These are phyloP conservation scores for Vitis cinerea DNA, from an alignment of 164 flowering plant species.

Conservation along the genomic window DNA sequence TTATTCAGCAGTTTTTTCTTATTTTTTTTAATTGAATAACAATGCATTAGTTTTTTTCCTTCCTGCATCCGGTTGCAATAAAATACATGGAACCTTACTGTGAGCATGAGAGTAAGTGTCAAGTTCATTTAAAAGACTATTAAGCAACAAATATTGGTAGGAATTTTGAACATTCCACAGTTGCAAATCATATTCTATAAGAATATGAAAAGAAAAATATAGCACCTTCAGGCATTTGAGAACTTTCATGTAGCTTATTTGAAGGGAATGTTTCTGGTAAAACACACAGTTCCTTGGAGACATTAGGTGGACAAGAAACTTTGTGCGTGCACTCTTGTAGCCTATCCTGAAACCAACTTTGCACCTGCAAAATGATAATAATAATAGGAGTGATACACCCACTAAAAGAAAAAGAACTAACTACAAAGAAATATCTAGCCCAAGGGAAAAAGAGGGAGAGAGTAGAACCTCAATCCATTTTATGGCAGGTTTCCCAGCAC, in stretches of 20 bases:
- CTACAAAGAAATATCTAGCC: neutral
- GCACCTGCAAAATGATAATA: conserved; percentile 37
- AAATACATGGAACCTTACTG: neutral
- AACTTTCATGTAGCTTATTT: conserved; percentile 21
- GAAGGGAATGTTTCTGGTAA: conserved; percentile 20
- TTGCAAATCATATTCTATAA: neutral
- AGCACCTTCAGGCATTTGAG: conserved; percentile 34
- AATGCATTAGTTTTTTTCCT: neutral
- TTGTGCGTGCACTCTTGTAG: conserved; percentile 22
- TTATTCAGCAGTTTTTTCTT: no score
- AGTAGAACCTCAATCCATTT: conserved; percentile 57
- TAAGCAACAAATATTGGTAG: neutral
- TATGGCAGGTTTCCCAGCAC: conserved; percentile 66
- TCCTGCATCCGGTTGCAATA: no score
- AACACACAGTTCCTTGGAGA: conserved; percentile 18
- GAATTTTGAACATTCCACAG: neutral
- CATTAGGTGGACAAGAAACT: conserved; percentile 20
- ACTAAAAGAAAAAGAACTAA: neutral
- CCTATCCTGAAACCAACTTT: conserved; percentile 51
- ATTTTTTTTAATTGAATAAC: no score
- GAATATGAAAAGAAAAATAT: neutral
- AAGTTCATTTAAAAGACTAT: neutral
- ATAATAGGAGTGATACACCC: neutral
- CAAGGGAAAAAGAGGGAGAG: neutral
- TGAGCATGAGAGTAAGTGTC: neutral